Evolutionary conservation across 148 eudicot genomes (phyloP), one percentile per base, ranked within the genome.

Genomic region (Rheum nobile): DNA sequence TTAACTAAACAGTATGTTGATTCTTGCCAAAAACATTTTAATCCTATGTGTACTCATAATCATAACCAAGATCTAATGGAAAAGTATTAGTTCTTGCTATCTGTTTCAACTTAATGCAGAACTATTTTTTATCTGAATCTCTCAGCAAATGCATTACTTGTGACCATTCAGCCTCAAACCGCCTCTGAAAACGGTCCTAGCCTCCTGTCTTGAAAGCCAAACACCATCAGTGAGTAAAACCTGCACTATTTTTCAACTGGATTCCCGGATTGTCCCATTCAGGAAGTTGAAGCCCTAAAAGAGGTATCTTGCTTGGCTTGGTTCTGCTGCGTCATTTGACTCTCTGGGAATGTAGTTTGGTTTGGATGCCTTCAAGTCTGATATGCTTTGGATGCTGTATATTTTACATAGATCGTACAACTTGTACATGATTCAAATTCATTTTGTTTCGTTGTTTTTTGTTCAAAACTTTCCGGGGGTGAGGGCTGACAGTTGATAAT

Each of bases 161-260:
- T 93, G 92, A 77, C 88, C 2, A 79, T 86, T 78, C 85, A 85
- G 73, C 68, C 96, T 71, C 81, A 91, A 28, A 85, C 88, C 71
- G 96, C 99, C 57, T 85, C 86, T 22, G 99, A 95, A 80, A 90
- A 88, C 19, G 99, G 99, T 5, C 99, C 99, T 26, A 90, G 85
- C 78, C 80, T 95, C 80, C 85, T 90, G 54, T 84, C 87, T 0
- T 84, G 71, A 81, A 37, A 16, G 8, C 17, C 39, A 61, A 38
- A 65, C 21, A 65, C 8, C 39, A 4, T 32, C 9, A 65, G 17
- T 6, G n/a, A 17, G 68, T 61, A 61, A 29, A 28, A 13, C 21
- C n/a, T 29, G 35, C 35, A 61, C 29, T 31, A 14, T 61, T 32
- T 63, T 32, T 2, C n/a, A 5, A 32, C 38, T 65, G 70, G 69